Base-by-base conservation (phyloP, 2,329 filamentous ascomycete species). In the Fusarium gaditjirri region DNA sequence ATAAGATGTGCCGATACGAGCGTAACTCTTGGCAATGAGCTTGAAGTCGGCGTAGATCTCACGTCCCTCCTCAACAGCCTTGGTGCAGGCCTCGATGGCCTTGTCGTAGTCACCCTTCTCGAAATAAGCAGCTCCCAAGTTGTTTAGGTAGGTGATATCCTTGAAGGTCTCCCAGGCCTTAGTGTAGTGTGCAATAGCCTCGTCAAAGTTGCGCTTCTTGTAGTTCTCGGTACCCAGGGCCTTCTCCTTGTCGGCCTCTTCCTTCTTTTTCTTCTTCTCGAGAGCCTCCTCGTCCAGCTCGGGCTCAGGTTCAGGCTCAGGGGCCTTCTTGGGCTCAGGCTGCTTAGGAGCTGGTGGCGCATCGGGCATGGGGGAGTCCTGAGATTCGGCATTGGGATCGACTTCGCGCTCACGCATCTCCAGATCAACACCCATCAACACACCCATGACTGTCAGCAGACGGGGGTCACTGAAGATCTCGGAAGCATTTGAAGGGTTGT, bases 61-160 rank as follows among this genome's bases (percentile, higher is more conserved):
- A 65, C 96, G 94, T 61, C 96, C 96, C 82, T 98, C 93, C 75
- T 97, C 92, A 59, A 97, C 89, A 16, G 97, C 96, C 84, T 94
- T 90, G 77, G 93, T 91, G 85, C 96, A 99, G 21, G 91, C 86
- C 77, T 97, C 93, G 72, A 99, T 94, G 74, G 92, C 91, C 64
- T 91, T 93, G 78, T 97, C 89, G 81, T 93, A 97, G 80, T 98
- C 96, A 63, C 94, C 95, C 87, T 98, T 98, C 83, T 99, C 96
- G 77, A 95, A 98, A 78, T 97, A 90, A 67, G 95, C 96, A 7
- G 96, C 96, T 67, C 94, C 94, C 36, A 97, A 88, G 84, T 99
- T 99, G 86, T 97, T 99, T 67, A 98, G 88, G 84, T 99, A 99
- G 21, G 95, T 96, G 78, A 99, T 97, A 78, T 99, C 96, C 87